A percentile compares a stretch with the other conserved stretches of the same genome.
Evolutionary conservation across 2,329 filamentous ascomycete species (phyloP).

Genomic region (Pseudogymnoascus sp.): DNA sequence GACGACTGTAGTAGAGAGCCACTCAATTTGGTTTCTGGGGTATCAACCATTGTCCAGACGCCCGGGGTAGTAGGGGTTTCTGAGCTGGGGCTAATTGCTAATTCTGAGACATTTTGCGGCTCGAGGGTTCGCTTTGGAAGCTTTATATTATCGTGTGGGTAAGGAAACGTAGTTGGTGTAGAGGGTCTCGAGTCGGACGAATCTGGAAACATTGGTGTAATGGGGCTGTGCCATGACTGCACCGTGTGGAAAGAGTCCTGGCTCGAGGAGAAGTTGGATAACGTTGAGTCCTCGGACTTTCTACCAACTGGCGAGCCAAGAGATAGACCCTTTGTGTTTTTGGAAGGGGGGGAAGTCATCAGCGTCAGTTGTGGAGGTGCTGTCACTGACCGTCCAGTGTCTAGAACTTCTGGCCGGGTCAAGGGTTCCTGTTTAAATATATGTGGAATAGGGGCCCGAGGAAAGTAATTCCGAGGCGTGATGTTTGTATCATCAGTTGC

Average conservation of each 20-base stretch:
- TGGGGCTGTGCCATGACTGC: slow-evolving; percentile 46
- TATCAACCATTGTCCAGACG: slow-evolving; percentile 21
- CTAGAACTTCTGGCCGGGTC: slow-evolving; percentile 27
- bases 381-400: slow-evolving; percentile 33
- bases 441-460: slow-evolving; percentile 28
- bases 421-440: slow-evolving; percentile 25
- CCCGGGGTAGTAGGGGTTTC: slow-evolving; percentile 21
- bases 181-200: slow-evolving; percentile 57
- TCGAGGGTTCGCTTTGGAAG: slow-evolving; percentile 31
- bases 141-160: slow-evolving; percentile 37
- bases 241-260: slow-evolving; percentile 51
- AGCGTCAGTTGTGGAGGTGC: slow-evolving; percentile 39
- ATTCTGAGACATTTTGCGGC: slow-evolving; percentile 31
- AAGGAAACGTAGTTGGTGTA: slow-evolving; percentile 42
- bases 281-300: neutral
- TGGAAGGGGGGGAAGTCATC: slow-evolving; percentile 38
- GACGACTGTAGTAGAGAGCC: slow-evolving; percentile 13
- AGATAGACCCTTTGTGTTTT: slow-evolving; percentile 20
- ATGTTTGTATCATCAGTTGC: slow-evolving; percentile 25
- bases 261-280: slow-evolving; percentile 38
- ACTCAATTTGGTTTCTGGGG: slow-evolving; percentile 15
- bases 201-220: slow-evolving; percentile 40
- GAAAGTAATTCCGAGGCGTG: slow-evolving; percentile 22
- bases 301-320: slow-evolving; percentile 1
- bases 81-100: slow-evolving; percentile 22